These are phyloP conservation scores for Ichthyophthirius multifiliis DNA, from an alignment of 169 alveolate genomes.

Conservation along the genomic window DNA sequence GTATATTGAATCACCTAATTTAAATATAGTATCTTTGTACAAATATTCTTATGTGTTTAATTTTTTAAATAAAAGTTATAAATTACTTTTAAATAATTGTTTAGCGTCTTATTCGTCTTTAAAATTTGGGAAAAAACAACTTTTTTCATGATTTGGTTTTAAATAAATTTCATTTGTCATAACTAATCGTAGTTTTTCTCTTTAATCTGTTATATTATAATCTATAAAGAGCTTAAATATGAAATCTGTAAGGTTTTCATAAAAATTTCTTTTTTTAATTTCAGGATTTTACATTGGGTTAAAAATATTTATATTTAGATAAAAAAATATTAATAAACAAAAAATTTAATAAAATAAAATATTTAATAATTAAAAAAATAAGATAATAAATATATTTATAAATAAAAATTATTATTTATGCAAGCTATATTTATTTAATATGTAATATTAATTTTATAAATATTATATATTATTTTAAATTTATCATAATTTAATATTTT, in stretches of 20 bases:
- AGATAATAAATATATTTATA: too few relatives aligned
- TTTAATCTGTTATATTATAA: neutral
- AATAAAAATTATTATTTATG: too few relatives aligned
- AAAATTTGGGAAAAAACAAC: neutral
- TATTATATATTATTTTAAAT: too few relatives aligned
- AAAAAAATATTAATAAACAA: too few relatives aligned
- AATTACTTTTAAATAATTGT: neutral
- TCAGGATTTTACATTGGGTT: neutral
- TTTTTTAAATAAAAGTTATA: neutral
- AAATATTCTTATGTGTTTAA: neutral
- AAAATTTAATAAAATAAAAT: too few relatives aligned
- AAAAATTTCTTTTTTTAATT: neutral
- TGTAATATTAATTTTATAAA: too few relatives aligned
- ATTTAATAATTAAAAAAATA: too few relatives aligned
- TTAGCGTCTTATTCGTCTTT: neutral
- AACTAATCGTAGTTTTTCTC: neutral
- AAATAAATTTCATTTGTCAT: constrained; percentile 2
- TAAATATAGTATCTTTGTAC: neutral
- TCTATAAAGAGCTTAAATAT: neutral
- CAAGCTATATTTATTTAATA: too few relatives aligned
- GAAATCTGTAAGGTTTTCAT: neutral
- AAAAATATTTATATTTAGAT: too few relatives aligned
- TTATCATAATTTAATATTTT: too few relatives aligned
- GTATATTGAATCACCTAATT: neutral
- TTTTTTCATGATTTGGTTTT: neutral